Base-by-base conservation (phyloP, 176 grass and related monocot species). In the Oryza australiensis region DNA sequence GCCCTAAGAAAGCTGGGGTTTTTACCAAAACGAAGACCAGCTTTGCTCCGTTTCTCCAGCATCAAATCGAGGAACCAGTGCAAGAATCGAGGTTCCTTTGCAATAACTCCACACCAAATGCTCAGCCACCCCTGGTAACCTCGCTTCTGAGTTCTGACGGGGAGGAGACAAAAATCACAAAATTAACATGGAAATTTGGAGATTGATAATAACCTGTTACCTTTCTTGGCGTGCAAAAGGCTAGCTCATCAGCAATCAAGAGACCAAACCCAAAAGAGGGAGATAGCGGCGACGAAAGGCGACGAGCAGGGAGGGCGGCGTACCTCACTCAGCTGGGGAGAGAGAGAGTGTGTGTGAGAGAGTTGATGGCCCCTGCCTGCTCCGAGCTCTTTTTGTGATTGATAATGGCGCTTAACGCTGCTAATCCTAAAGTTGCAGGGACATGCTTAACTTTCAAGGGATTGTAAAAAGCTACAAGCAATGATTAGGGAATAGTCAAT, bases 231-330 rank as follows among this genome's bases (percentile, higher is more conserved):
- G 83, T 86, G 88, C 73, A 60, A 41, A 82, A 46, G 29, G 79
- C 48, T 77, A 32, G 24, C 11, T 32, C 45, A 33, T 69, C 88
- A 73, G 22, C 43, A 73, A 45, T 67, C 43, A 78, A 35, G 66
- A 48, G 45, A 28, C 34, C 1, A 4, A 12, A 35, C 72, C 66
- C 28, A 27, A 81, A 71, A 86, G 83, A 89, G 34, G 22, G 48
- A 80, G 51, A n/a, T 55, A 20, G 51, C 72, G 83, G 83, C 83
- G 83, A 67, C 83, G 66, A 85, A 89, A 82, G 87, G 82, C 78
- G 78, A 73, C 42, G 82, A 40, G 55, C 72, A 59, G 30, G 27
- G n/a, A 13, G 16, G 27, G 28, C 18, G 12, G 49, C 68, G 78
- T 66, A 76, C 85, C 9, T 37, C 35, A 9, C 43, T 46, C 48